Evolutionary conservation across 441 rosid species (phyloP).

Genomic region (Gossypium aridum): DNA sequence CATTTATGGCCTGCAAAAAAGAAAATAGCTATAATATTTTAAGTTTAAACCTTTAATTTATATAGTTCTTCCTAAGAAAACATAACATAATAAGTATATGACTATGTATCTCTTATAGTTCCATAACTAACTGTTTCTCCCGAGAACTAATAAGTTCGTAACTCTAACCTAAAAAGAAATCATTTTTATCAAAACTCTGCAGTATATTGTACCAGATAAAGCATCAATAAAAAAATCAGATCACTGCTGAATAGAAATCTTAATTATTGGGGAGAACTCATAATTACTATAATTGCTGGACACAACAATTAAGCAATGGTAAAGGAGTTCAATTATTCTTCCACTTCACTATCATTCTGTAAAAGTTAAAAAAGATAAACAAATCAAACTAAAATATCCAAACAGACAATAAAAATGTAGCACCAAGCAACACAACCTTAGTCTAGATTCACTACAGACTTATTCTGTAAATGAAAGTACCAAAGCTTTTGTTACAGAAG

Average conservation of each 20-base stretch:
- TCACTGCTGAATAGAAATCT: background rate
- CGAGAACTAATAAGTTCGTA: background rate
- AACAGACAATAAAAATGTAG: background rate
- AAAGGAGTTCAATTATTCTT: background rate
- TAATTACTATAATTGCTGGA: background rate
- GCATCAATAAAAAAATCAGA: background rate
- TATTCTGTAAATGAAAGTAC: slow-evolving; percentile 26
- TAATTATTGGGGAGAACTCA: background rate
- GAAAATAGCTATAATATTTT: background rate
- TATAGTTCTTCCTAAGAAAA: background rate
- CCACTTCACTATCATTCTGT: background rate
- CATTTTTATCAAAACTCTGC: background rate
- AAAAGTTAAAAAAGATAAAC: background rate
- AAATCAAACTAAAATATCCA: background rate
- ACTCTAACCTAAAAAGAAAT: background rate
- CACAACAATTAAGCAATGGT: background rate
- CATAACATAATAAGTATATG: background rate
- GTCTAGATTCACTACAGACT: background rate
- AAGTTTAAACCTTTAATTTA: background rate
- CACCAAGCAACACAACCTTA: slow-evolving; percentile 3
- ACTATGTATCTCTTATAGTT: background rate
- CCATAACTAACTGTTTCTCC: background rate
- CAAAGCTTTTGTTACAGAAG: slow-evolving; percentile 43
- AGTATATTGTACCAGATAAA: background rate
- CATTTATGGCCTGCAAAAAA: slow-evolving; percentile 38